Percentiles rank a stretch among this genome's conserved stretches.
These are phyloP conservation scores for Lachnellula subtilissima DNA, from an alignment of 2,329 filamentous ascomycete species.

Conservation along the genomic window DNA sequence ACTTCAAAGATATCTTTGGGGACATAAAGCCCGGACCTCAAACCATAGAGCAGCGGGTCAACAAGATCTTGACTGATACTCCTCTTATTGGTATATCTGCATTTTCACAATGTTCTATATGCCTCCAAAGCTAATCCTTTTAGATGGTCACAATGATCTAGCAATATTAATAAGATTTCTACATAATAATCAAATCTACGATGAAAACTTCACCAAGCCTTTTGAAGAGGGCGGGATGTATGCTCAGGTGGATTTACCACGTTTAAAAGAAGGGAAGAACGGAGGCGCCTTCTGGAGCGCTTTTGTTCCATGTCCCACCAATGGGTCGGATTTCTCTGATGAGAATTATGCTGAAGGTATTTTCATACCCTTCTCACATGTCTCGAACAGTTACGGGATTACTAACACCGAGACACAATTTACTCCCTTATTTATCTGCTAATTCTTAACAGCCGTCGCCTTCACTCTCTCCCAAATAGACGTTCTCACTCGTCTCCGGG, in stretches of 20 bases:
- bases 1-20: constrained; percentile 2
- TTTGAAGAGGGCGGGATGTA: constrained; percentile 67
- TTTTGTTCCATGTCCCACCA: constrained; percentile 69
- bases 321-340: constrained; percentile 69
- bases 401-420: not conserved
- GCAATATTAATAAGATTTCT: constrained; percentile 63
- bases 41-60: constrained; percentile 34
- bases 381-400: not conserved
- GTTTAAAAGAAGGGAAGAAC: constrained; percentile 64
- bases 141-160: constrained; percentile 89
- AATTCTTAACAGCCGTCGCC: constrained; percentile 46
- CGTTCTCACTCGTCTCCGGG: constrained; percentile 59
- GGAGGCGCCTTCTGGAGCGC: constrained; percentile 95
- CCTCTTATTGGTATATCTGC: constrained; percentile 41
- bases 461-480: constrained; percentile 73
- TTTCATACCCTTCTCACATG: constrained; percentile 21
- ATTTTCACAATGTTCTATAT: not conserved
- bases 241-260: constrained; percentile 73
- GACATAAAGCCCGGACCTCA: constrained; percentile 12
- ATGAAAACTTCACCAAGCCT: constrained; percentile 63
- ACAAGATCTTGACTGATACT: constrained; percentile 40
- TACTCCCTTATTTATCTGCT: not conserved
- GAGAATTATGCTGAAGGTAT: constrained; percentile 64
- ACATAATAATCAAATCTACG: constrained; percentile 76
- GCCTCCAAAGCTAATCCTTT: not conserved